Percentiles rank a stretch among this genome's conserved stretches.
Conservation (phyloP, 129 eudicot species). For the Flaveria linearis region DNA sequence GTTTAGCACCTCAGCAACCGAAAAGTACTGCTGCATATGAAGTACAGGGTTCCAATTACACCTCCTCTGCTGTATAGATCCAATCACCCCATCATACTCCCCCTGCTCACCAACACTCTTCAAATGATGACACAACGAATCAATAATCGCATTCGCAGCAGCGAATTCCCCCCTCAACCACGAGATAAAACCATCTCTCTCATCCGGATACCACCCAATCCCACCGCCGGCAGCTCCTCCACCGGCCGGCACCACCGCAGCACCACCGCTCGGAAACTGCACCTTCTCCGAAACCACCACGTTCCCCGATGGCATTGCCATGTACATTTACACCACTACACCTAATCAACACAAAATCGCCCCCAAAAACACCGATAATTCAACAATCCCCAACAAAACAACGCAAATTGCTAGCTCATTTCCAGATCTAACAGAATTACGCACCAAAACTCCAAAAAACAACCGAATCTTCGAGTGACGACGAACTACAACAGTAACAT, state of each 20-base stretch:
- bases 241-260: slow-evolving; percentile 31
- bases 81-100: slow-evolving; percentile 76
- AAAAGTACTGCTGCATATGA: slow-evolving; percentile 82
- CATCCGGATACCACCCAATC: slow-evolving; percentile 55
- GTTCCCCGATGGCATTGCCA: slow-evolving; percentile 74
- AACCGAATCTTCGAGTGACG: slow-evolving; percentile 21
- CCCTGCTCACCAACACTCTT: slow-evolving; percentile 51
- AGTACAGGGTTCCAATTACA: slow-evolving; percentile 74
- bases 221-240: slow-evolving; percentile 24
- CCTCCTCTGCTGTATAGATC: slow-evolving; percentile 74
- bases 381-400: neutral
- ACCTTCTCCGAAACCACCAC: slow-evolving; percentile 62
- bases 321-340: slow-evolving; percentile 22
- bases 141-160: slow-evolving; percentile 84
- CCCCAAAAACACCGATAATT: neutral
- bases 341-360: too few relatives aligned
- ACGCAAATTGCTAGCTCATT: slow-evolving; percentile 24
- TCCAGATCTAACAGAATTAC: slow-evolving; percentile 42
- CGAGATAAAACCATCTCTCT: slow-evolving; percentile 63
- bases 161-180: slow-evolving; percentile 93
- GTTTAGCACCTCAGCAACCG: slow-evolving; percentile 63
- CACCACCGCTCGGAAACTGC: slow-evolving; percentile 44
- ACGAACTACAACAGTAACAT: slow-evolving; percentile 9
- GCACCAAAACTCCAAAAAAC: neutral
- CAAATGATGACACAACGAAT: slow-evolving; percentile 75